Evolutionary conservation across 2,329 filamentous ascomycete genomes (phyloP).

Genomic region (Mycogone perniciosa): DNA sequence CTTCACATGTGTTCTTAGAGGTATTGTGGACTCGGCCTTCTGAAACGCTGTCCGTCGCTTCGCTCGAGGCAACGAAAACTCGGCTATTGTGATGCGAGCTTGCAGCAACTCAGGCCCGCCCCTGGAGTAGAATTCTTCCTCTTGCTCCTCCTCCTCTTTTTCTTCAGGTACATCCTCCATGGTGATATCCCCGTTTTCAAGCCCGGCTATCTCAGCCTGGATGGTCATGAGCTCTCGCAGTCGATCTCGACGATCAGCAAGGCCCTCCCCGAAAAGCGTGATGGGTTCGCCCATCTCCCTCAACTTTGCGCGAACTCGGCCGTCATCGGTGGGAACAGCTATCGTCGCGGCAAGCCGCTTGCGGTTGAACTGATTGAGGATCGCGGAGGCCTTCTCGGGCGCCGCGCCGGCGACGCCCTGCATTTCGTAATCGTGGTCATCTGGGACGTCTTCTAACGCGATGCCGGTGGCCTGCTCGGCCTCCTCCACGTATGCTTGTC

Average conservation of each 20-base stretch:
- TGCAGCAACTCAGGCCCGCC: constrained; percentile 68
- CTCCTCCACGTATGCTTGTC: constrained; percentile 93
- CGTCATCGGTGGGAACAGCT: constrained; percentile 90
- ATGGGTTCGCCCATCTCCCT: constrained; percentile 88
- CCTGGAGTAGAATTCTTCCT: constrained; percentile 93
- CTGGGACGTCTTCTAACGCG: constrained; percentile 45
- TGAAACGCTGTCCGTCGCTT: constrained; percentile 71
- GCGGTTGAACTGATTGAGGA: constrained; percentile 82
- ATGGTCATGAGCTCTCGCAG: constrained; percentile 74
- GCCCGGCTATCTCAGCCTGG: constrained; percentile 56
- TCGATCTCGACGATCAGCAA: constrained; percentile 77
- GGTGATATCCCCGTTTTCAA: constrained; percentile 51
- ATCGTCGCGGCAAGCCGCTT: constrained; percentile 85
- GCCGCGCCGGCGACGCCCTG: constrained; percentile 61
- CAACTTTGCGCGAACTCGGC: constrained; percentile 70
- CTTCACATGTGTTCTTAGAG: constrained; percentile 83
- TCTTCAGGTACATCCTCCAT: constrained; percentile 56
- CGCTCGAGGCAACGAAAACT: constrained; percentile 76
- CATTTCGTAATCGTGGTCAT: constrained; percentile 81
- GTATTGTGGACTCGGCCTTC: constrained; percentile 73
- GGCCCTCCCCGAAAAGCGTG: constrained; percentile 88
- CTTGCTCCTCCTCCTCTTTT: constrained; percentile 63
- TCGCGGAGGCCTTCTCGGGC: constrained; percentile 75
- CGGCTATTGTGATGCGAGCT: constrained; percentile 71
- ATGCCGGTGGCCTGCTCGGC: constrained; percentile 49